Base-by-base conservation (phyloP, 345 rosid species). In the Euclidium syriacum region DNA sequence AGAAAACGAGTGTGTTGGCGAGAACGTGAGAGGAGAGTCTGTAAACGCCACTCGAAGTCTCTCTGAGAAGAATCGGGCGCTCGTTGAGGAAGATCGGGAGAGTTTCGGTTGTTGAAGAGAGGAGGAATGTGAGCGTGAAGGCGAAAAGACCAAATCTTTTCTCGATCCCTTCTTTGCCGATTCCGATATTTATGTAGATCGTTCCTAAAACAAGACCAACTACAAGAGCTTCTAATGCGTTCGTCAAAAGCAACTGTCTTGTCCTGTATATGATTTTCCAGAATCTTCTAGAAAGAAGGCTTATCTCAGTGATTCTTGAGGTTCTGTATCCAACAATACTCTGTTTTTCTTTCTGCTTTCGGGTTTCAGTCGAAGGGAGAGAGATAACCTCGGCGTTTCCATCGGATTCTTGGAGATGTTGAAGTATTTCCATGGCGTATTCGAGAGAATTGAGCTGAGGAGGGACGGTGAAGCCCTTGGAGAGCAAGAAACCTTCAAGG, bases 201-300 rank as follows among this genome's bases (percentile, higher is more conserved):
- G 94, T 92, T 8, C 95, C 98, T 27, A 92, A 64, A 39, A 92
- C 96, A 17, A 92, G 67, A n/a, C 98, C 98, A n/a, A 92, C 98
- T 12, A 89, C 48, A 17, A 92, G 83, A 0, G 95, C 91, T 58
- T 92, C 95, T 19, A 88, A 26, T 35, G 95, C 72, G 65, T 86
- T 92, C 14, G 96, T 87, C 16, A 92, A 64, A 17, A 92, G 79
- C 22, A 92, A 83, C 79, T 92, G 98, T 59, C 73, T 78, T 34
- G 98, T 89, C 73, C 98, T 70, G 79, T 81, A 89, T 29, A 92
- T 82, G 54, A 89, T 85, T 80, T 79, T 92, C 92, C 91, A 92
- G 52, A 76, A 82, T 65, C 96, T 74, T 61, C 25, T 54, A 3
- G 80, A 79, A 9, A 92, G 77, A 35, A 78, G 79, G 10, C 66